These are phyloP conservation scores for Moricandia arvensis DNA, from an alignment of 345 rosid species.

Conservation along the genomic window DNA sequence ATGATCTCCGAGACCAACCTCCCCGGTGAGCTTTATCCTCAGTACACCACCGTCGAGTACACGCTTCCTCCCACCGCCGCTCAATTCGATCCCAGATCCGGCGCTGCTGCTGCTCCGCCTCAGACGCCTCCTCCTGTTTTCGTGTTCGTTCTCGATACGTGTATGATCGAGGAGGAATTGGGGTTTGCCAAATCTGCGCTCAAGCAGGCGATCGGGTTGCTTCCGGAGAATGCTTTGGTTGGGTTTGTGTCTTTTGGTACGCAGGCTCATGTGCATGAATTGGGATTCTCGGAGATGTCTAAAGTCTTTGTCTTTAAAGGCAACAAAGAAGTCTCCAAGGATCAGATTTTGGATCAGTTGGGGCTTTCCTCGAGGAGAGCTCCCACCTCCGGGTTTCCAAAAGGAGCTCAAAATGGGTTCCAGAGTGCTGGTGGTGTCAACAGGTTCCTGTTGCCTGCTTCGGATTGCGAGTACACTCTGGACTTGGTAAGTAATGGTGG, in stretches of 20 bases:
- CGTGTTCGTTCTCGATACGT: conserved; percentile 82
- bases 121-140: conserved; percentile 57
- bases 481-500: conserved; percentile 55
- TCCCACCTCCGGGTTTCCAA: conserved; percentile 50
- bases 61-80: conserved; percentile 41
- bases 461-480: conserved; percentile 86
- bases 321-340: conserved; percentile 73
- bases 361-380: conserved; percentile 76
- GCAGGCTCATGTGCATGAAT: conserved; percentile 93
- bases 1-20: conserved; percentile 82
- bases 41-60: conserved; percentile 84
- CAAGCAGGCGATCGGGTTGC: conserved; percentile 89
- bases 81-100: conserved; percentile 42
- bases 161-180: conserved; percentile 96
- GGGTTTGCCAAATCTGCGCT: conserved; percentile 70
- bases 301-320: conserved; percentile 94
- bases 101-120: conserved; percentile 15
- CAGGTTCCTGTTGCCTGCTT: conserved; percentile 85
- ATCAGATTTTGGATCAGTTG: conserved; percentile 87
- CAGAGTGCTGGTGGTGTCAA: conserved; percentile 50
- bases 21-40: conserved; percentile 89
- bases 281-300: conserved; percentile 90
- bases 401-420: conserved; percentile 59
- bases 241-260: conserved; percentile 97
- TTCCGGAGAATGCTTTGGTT: conserved; percentile 93